Percentiles rank a stretch among this genome's conserved stretches.
Conservation (phyloP, 2,329 filamentous ascomycete genomes). For the Botryotinia convoluta region DNA sequence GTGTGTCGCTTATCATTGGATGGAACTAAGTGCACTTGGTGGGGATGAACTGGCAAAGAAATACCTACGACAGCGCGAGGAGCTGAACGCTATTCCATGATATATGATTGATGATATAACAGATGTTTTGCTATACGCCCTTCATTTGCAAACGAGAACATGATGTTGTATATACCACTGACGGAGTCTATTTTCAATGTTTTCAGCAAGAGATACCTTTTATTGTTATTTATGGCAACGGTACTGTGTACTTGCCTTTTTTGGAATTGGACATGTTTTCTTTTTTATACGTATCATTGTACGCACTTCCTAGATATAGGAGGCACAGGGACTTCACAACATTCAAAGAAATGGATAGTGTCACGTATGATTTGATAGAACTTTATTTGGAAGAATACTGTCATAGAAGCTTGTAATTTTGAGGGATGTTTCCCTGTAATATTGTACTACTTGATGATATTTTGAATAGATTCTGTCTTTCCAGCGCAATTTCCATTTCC, state of each 20-base stretch:
- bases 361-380: neutral
- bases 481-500: neutral
- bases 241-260: slow-evolving; percentile 2
- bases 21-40: slow-evolving; percentile 83
- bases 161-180: slow-evolving; percentile 13
- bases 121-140: neutral
- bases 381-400: neutral
- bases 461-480: neutral
- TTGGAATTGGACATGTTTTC: neutral
- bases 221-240: neutral
- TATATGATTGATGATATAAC: slow-evolving; percentile 15
- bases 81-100: slow-evolving; percentile 37
- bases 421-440: neutral
- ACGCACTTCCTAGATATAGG: neutral
- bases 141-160: slow-evolving; percentile 9
- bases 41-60: slow-evolving; percentile 81
- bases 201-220: slow-evolving; percentile 22
- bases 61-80: slow-evolving; percentile 66
- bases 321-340: neutral
- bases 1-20: slow-evolving; percentile 96
- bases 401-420: neutral
- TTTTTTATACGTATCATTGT: neutral
- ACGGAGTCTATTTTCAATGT: slow-evolving; percentile 12
- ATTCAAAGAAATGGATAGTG: neutral
- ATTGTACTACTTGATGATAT: neutral